Evolutionary conservation across 208 protist genomes (phyloP), one percentile per base, ranked within the genome.

Genomic region (Phytomonas francai): DNA sequence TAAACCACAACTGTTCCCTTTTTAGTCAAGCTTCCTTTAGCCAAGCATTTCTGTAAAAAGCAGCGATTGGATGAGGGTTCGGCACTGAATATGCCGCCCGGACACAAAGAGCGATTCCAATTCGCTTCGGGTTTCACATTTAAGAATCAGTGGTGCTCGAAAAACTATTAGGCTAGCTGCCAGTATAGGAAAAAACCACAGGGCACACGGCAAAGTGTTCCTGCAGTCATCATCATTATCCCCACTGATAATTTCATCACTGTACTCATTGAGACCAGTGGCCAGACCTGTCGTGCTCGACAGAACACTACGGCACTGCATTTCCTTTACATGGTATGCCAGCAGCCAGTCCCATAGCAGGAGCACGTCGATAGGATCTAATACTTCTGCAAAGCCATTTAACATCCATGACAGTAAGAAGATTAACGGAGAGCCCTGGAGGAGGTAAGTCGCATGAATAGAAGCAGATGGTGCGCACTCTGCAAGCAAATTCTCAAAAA

Each of bases 271-370:
- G 6, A 54, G 45, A 22, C 6, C 19, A 54, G 45, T 25, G 28
- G 80, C 70, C 34, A 83, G 64, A 0, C 79, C 82, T 16, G 80
- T 65, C 5, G 72, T 56, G 11, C 45, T 49, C 19, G 83, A 81
- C 0, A 93, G 79, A 0, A 76, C 30, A 62, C 73, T 83, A 65
- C 76, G 79, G 3, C 68, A 68, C 61, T 73, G 65, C 74, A 92
- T 80, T 70, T 93, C 87, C 2, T 78, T 73, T 36, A 89, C 63
- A 66, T 96, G 88, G 70, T 85, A 92, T 29, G 85, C 81, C 12
- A 93, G 65, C 65, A 96, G 57, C 57, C 92, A 51, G 68, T 96
- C 91, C 88, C 88, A 96, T 28, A 94, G 81, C 27, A 70, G 70
- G 25, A 96, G 79, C 56, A 91, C 66, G 66, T 96, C 88, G 4